Percentiles rank a stretch among this genome's conserved stretches.
Conservation (phyloP, 306 rosid genomes). For the Lagenaria siceraria region DNA sequence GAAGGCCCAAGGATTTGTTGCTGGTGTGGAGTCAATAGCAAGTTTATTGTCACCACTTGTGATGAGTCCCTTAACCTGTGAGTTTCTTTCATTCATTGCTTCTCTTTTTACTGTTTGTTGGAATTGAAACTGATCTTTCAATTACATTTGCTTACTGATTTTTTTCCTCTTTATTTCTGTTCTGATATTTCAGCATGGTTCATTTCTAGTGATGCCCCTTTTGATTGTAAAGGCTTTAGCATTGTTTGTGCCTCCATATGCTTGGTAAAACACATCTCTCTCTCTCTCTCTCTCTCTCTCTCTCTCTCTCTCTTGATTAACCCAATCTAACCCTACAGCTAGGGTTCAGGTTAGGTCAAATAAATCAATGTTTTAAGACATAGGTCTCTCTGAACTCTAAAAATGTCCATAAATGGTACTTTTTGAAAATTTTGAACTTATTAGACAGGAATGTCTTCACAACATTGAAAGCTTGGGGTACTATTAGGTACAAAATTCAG, state of each 20-base stretch:
- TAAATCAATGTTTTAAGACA: too few species aligned
- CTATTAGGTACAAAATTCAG: too few species aligned
- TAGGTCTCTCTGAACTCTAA: too few species aligned
- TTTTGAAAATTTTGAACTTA: too few species aligned
- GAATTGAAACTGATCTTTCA: neutral
- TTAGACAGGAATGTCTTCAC: neutral
- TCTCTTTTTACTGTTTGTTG: neutral
- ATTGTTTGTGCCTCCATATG: slow-evolving; percentile 53
- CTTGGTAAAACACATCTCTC: slow-evolving; percentile 29
- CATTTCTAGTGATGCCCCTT: slow-evolving; percentile 61
- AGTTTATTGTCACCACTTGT: slow-evolving; percentile 59
- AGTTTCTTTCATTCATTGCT: slow-evolving; percentile 16
- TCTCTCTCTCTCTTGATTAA: neutral
- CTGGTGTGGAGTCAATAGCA: slow-evolving; percentile 65
- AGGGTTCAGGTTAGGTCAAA: neutral
- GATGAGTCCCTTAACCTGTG: slow-evolving; percentile 76
- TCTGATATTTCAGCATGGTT: slow-evolving; percentile 52
- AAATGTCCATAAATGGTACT: too few species aligned
- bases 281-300: neutral
- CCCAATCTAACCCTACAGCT: neutral
- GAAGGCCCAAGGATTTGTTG: slow-evolving; percentile 70
- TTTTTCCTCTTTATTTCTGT: neutral
- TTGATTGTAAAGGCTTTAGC: slow-evolving; percentile 84
- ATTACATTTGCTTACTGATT: neutral
- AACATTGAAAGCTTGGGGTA: too few species aligned